Evolutionary conservation across 805 yeast species (phyloP), one percentile per base, ranked within the genome.

Genomic region (Candida silvicultrix): DNA sequence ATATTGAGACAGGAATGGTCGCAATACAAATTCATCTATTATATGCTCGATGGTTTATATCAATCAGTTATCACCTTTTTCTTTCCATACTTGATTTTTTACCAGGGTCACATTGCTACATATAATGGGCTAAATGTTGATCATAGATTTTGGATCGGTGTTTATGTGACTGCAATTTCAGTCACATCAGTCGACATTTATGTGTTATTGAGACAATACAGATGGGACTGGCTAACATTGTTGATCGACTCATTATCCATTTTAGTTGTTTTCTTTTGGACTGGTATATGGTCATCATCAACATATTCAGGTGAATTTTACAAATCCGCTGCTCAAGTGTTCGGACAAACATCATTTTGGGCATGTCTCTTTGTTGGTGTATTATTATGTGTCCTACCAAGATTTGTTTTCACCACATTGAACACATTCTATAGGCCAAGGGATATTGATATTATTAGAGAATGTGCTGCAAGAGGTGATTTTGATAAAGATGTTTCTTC

Each of bases 181-280:
- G 83, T 80, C 42, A 68, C 81, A 18, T 63, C 89, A 3, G 81
- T 87, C 66, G 82, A 85, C 56, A 49, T 75, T 3, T 84, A 83
- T 60, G 74, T 85, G 40, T 58, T 83, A 49, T 59, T 83, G 52
- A 86, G 82, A 56, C 90, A 83, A 61, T 77, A 76, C 57, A 73
- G 90, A 61, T 85, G 95, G 95, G 95, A 85, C 65, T 85, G 88
- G 87, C 67, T 83, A 42, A 75, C 87, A 2, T 57, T 72, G 16
- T 59, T 83, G 47, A 73, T 83, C 49, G 75, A 77, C 44, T 64
- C 70, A 2, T 53, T 85, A 21, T 83, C 90, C 2, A 73, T 80
- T 40, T 52, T 85, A 34, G 58, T 83, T 18, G 70, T 84, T 36
- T 83, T 77, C 61, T 81, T 75, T 40, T 85, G 95, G 95, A 77